A percentile compares a stretch with the other conserved stretches of the same genome.
Evolutionary conservation across 192 early-diverging fungal species (phyloP).

Genomic region (Entomortierella parvispora): DNA sequence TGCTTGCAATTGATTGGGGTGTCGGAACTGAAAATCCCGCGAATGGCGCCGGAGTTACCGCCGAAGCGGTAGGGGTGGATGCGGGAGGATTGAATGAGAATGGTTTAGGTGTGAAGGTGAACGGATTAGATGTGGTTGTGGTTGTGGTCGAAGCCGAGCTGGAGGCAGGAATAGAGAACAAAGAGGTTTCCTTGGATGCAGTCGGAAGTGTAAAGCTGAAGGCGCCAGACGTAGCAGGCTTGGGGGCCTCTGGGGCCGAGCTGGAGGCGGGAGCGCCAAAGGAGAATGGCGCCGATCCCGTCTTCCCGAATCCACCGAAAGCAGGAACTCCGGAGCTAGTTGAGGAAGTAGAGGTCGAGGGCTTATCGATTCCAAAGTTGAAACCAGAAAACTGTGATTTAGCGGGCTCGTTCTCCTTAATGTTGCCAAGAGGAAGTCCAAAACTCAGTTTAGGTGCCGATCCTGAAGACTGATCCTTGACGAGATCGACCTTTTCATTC

Average conservation of each 20-base stretch:
- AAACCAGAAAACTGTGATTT: constrained; percentile 12
- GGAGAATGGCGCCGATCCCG: neutral
- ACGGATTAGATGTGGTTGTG: constrained; percentile 1
- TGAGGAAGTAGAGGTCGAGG: neutral
- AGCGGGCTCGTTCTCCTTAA: neutral
- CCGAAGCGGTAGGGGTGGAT: neutral
- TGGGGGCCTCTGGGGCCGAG: neutral
- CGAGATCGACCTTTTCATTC: neutral
- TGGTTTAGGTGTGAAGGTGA: neutral
- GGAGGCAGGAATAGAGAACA: neutral
- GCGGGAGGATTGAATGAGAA: constrained; percentile 1
- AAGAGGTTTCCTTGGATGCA: neutral
- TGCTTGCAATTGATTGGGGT: neutral
- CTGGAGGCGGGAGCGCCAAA: constrained; percentile 2
- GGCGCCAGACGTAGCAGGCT: neutral
- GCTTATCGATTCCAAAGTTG: constrained; percentile 6
- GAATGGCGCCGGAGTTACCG: neutral
- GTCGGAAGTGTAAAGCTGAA: neutral
- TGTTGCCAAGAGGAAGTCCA: neutral
- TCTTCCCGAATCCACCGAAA: neutral
- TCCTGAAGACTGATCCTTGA: neutral
- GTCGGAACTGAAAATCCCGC: constrained; percentile 10
- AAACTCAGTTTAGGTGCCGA: neutral
- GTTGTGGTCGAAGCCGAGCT: neutral
- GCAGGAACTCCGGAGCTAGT: neutral